Evolutionary conservation across 1,284 basidiomycete genomes (phyloP).

Genomic region (Naganishia liquefaciens): DNA sequence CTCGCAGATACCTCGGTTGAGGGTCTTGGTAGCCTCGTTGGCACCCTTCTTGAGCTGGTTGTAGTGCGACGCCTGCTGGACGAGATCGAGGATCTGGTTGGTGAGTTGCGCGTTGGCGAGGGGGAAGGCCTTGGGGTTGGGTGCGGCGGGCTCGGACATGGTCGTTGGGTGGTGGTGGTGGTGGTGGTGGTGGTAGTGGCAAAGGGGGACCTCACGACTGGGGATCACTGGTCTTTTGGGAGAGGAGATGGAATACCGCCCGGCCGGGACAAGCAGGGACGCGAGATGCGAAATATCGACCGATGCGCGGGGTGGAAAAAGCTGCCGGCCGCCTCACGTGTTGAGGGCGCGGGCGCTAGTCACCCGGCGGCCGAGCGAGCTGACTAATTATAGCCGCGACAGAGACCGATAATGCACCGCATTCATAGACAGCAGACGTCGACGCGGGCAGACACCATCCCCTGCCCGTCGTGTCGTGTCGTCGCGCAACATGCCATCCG

Average conservation of each 20-base stretch:
- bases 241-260: not conserved
- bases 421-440: too few species aligned
- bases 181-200: conserved; percentile 5
- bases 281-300: not conserved
- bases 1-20: conserved; percentile 98
- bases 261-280: not conserved
- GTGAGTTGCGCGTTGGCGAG: conserved; percentile 84
- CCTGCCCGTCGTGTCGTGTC: too few species aligned
- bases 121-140: conserved; percentile 85
- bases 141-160: conserved; percentile 43
- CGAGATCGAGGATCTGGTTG: conserved; percentile 88
- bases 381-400: not conserved
- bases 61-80: conserved; percentile 86
- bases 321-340: not conserved
- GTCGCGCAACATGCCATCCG: too few species aligned
- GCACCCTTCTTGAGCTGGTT: conserved; percentile 96
- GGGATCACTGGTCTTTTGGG: conserved; percentile 42
- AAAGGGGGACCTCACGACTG: conserved; percentile 40
- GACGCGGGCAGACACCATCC: too few species aligned
- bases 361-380: not conserved
- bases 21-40: conserved; percentile 78
- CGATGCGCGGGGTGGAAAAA: not conserved
- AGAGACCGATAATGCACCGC: too few species aligned
- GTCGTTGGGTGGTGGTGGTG: conserved; percentile 31
- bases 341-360: not conserved